A percentile compares a stretch with the other conserved stretches of the same genome.
These are phyloP conservation scores for Phytopythium aichiense DNA, from an alignment of 352 stramenopile species.

Conservation along the genomic window DNA sequence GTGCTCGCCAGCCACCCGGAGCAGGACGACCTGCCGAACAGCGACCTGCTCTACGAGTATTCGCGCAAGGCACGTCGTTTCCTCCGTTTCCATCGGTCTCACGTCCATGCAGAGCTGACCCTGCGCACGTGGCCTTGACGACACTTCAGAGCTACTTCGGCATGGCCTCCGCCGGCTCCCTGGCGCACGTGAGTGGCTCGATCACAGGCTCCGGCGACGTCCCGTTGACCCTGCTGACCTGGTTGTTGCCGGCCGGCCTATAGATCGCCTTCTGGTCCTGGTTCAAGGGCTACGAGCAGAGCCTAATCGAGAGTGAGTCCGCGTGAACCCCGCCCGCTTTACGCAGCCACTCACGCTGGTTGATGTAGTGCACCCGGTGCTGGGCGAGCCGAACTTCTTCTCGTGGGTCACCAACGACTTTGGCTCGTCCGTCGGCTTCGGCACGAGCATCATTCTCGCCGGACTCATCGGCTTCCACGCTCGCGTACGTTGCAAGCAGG, in stretches of 20 bases:
- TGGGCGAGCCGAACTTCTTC: constrained; percentile 70
- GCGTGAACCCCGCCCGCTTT: not conserved
- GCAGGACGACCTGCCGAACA: constrained; percentile 39
- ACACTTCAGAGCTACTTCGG: constrained; percentile 68
- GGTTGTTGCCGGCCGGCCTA: not conserved
- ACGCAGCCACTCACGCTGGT: constrained; percentile 4
- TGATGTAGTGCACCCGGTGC: constrained; percentile 46
- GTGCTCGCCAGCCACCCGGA: constrained; percentile 56
- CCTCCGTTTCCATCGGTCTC: too few species aligned
- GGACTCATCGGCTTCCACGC: constrained; percentile 82
- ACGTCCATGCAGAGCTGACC: not conserved
- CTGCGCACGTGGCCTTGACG: not conserved
- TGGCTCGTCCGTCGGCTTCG: constrained; percentile 74
- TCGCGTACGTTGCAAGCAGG: constrained; percentile 23
- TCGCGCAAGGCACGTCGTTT: constrained; percentile 53
- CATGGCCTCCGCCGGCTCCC: constrained; percentile 67
- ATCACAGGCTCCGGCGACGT: not conserved
- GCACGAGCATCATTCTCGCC: constrained; percentile 75
- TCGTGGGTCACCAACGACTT: constrained; percentile 80
- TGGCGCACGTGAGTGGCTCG: constrained; percentile 52
- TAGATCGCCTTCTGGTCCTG: constrained; percentile 88
- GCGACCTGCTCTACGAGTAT: constrained; percentile 83
- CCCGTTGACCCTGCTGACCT: not conserved
- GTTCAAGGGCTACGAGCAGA: constrained; percentile 86
- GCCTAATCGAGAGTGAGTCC: constrained; percentile 69